Evolutionary conservation across 179 eudicot species (phyloP).

Genomic region (Carnegiea gigantea): DNA sequence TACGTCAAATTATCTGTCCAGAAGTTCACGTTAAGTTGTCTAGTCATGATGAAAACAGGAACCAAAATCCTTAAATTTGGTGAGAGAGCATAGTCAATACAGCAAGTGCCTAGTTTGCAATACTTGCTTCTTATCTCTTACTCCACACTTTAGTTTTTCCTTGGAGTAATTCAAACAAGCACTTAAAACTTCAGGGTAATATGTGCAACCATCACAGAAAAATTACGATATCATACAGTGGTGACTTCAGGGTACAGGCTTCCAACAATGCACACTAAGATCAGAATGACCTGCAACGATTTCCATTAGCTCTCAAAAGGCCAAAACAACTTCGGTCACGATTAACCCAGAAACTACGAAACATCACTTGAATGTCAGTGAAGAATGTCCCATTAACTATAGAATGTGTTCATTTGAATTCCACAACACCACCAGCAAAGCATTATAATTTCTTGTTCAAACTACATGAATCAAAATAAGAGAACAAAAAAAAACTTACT

Average conservation of each 20-base stretch:
- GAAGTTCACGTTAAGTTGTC: no score
- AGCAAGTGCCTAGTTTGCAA: no score
- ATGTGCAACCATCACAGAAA: background rate
- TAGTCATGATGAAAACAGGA: no score
- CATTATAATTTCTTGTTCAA: background rate
- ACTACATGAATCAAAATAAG: background rate
- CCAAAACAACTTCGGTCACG: no score
- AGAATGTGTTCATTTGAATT: background rate
- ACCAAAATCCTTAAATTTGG: no score
- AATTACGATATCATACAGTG: background rate
- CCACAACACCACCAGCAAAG: background rate
- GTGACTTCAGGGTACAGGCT: background rate
- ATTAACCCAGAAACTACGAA: background rate
- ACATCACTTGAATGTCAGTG: background rate
- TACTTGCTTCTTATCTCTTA: background rate
- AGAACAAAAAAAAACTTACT: background rate
- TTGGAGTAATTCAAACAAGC: background rate
- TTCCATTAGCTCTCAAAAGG: background rate
- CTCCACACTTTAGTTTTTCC: background rate
- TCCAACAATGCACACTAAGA: background rate
- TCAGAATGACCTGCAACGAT: background rate
- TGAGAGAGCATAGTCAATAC: no score
- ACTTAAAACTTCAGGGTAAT: constrained; percentile 1
- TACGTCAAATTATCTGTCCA: no score
- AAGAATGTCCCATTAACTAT: background rate